A percentile compares a stretch with the other conserved stretches of the same genome.
Evolutionary conservation across 768 basidiomycete genomes (phyloP).

Genomic region (Calocera cornea): DNA sequence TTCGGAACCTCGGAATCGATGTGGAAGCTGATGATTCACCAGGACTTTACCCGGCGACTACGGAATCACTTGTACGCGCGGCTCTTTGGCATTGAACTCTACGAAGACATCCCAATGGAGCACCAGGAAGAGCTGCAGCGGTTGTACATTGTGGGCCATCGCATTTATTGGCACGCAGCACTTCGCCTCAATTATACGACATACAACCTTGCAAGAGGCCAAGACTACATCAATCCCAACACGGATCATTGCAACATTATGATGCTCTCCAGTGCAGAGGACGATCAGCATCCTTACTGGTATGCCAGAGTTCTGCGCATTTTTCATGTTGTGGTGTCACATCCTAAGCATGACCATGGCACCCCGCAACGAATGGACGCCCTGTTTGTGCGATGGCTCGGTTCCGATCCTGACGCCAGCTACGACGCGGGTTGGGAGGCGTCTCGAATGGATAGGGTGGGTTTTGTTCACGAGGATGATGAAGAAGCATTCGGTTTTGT

Average conservation of each 20-base stretch:
- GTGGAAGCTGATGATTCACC: not conserved
- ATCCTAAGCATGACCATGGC: not conserved
- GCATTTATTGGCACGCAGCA: slow-evolving; percentile 16
- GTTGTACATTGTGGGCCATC: slow-evolving; percentile 10
- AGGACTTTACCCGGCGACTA: not conserved
- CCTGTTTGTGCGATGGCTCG: slow-evolving; percentile 33
- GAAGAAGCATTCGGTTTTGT: slow-evolving; percentile 6
- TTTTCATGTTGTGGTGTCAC: slow-evolving; percentile 21
- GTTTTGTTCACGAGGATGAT: slow-evolving; percentile 9
- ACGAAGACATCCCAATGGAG: not conserved
- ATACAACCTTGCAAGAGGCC: slow-evolving; percentile 30
- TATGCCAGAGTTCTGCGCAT: slow-evolving; percentile 27
- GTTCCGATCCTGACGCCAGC: slow-evolving; percentile 17
- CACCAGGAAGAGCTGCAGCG: not conserved
- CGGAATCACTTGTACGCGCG: not conserved
- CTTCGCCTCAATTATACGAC: slow-evolving; percentile 31
- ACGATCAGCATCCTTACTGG: slow-evolving; percentile 23
- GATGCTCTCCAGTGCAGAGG: slow-evolving; percentile 18
- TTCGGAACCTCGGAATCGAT: not conserved
- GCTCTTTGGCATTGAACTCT: not conserved
- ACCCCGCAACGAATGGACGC: slow-evolving; percentile 24
- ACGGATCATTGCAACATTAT: slow-evolving; percentile 27
- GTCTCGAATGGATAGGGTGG: slow-evolving; percentile 4
- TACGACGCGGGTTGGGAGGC: slow-evolving; percentile 15
- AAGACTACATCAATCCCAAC: slow-evolving; percentile 31